Evolutionary conservation across 192 early-diverging fungal genomes (phyloP), one percentile per base, ranked within the genome.

Genomic region (Entomortierella lignicola): DNA sequence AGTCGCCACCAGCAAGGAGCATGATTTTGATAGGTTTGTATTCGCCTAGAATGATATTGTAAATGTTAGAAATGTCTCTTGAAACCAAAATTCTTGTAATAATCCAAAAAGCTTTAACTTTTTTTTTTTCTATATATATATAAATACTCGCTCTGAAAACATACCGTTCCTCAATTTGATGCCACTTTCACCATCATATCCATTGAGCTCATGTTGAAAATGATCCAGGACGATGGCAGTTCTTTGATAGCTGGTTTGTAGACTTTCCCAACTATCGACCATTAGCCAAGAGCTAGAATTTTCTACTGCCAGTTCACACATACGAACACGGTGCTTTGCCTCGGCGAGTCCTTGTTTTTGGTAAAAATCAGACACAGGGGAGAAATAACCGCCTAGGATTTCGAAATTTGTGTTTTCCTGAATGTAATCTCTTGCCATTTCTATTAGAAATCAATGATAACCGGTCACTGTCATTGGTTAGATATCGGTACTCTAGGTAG

Each of bases 391-490:
- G 11, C 94, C 97, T 60, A 98, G 77, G 58, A 98, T 83, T 81
- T 98, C 95, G 75, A 93, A 97, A 31, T 90, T 80, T 29, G 84
- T 70, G 54, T 91, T 85, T 65, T 93, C 89, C 26, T 61, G 60
- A 71, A 98, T 85, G 56, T 96, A 89, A 73, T 98, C 98, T n/a
- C 87, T 86, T 2, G 96, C 97, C 95, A 99, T 98, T 77, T 99
- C 92, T 95, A 67, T 30, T 44, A 43, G 52, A 25, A 31, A 13
- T 26, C 47, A 63, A 21, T 63, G 13, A 13, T 42, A 13, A 20
- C 12, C 5, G 44, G 17, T 47, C 20, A 5, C 44, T 50, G 25
- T 62, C 42, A 17, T 23, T 12, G 39, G 1, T n/a, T n/a, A n/a
- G n/a, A n/a, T n/a, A n/a, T n/a, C n/a, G n/a, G n/a, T n/a, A n/a